These are phyloP conservation scores for Monilinia polystroma DNA, from an alignment of 2,329 filamentous ascomycete species.

Conservation along the genomic window DNA sequence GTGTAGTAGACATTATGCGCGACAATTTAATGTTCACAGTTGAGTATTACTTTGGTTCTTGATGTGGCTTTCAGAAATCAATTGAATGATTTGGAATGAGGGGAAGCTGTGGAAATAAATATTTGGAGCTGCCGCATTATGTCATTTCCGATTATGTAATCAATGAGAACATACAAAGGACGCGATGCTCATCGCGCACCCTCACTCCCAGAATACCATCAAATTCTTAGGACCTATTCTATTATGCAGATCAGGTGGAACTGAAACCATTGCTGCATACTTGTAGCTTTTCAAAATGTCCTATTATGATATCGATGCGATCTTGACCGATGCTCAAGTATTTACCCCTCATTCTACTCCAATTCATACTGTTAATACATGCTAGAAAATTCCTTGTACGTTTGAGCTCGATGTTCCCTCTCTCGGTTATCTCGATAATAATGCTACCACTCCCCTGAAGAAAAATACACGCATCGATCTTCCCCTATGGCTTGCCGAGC, in stretches of 20 bases:
- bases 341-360: constrained; percentile 26
- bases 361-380: constrained; percentile 23
- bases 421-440: constrained; percentile 87
- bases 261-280: neutral
- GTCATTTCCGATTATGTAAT: constrained; percentile 16
- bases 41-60: constrained; percentile 24
- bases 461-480: constrained; percentile 76
- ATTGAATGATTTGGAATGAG: constrained; percentile 15
- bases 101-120: constrained; percentile 11
- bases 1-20: constrained; percentile 66
- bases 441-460: constrained; percentile 69
- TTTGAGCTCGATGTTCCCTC: constrained; percentile 88
- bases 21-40: constrained; percentile 21
- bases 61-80: constrained; percentile 20
- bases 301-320: constrained; percentile 83
- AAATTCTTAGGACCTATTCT: neutral
- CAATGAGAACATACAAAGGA: neutral
- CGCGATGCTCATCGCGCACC: neutral
- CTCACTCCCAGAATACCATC: neutral
- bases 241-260: neutral
- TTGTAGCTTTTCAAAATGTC: constrained; percentile 50
- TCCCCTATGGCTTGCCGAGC: constrained; percentile 91
- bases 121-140: constrained; percentile 21
- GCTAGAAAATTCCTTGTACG: constrained; percentile 88
- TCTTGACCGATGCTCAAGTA: constrained; percentile 82